Evolutionary conservation across 176 grass and related monocot species (phyloP).

Genomic region (Aegilops tauschii): DNA sequence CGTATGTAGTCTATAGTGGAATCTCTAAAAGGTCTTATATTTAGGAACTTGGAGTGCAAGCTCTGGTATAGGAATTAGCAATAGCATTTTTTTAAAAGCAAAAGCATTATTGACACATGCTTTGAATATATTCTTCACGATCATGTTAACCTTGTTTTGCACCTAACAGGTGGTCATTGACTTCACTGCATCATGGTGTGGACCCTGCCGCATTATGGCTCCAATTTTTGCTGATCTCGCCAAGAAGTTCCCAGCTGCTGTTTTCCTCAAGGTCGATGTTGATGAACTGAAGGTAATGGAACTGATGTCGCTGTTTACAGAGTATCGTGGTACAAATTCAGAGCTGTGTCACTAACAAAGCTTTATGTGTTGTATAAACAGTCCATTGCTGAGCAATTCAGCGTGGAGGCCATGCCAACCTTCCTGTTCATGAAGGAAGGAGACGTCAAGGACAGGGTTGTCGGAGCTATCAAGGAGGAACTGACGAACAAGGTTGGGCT

Average conservation of each 20-base stretch:
- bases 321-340: not conserved
- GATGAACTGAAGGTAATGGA: slow-evolving; percentile 61
- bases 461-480: slow-evolving; percentile 43
- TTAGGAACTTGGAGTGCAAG: too few relatives aligned
- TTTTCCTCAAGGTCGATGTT: slow-evolving; percentile 69
- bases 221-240: slow-evolving; percentile 52
- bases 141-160: too few relatives aligned
- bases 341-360: slow-evolving; percentile 7
- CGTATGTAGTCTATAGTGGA: too few relatives aligned
- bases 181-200: slow-evolving; percentile 64
- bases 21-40: too few relatives aligned
- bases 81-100: too few relatives aligned
- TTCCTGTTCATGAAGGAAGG: too few relatives aligned
- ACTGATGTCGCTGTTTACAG: not conserved
- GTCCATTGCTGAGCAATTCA: too few relatives aligned
- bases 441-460: slow-evolving; percentile 52
- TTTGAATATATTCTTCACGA: too few relatives aligned
- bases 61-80: too few relatives aligned
- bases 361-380: not conserved
- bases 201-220: slow-evolving; percentile 52
- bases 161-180: slow-evolving; percentile 56
- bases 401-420: too few relatives aligned
- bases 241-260: slow-evolving; percentile 48
- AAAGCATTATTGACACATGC: too few relatives aligned
- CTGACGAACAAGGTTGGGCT: slow-evolving; percentile 40